A percentile compares a stretch with the other conserved stretches of the same genome.
Evolutionary conservation across 208 protist species (phyloP).

Genomic region (Angomonas desouzai): DNA sequence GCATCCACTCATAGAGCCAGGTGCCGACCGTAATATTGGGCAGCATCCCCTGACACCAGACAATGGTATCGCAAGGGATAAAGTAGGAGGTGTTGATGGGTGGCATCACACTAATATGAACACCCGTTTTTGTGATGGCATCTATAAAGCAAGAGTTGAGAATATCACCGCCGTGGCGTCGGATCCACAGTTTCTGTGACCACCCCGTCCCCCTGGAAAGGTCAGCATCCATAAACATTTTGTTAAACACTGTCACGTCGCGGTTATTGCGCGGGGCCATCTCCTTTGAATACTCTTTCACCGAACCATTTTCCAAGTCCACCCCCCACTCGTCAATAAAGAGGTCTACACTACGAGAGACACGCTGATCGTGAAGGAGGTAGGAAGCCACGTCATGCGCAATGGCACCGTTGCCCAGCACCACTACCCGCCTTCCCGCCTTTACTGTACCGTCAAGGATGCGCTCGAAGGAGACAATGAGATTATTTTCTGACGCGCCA

Average conservation of each 20-base stretch:
- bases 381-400: constrained; percentile 82
- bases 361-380: constrained; percentile 76
- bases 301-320: constrained; percentile 56
- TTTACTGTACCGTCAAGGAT: constrained; percentile 78
- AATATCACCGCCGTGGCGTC: constrained; percentile 58
- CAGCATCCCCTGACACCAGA: constrained; percentile 81
- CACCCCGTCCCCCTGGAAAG: constrained; percentile 75
- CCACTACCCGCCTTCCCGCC: constrained; percentile 72
- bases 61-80: constrained; percentile 78
- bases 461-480: constrained; percentile 70
- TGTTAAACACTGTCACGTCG: constrained; percentile 76
- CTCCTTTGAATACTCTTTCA: constrained; percentile 24
- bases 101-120: constrained; percentile 59
- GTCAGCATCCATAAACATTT: constrained; percentile 72
- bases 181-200: constrained; percentile 82
- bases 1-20: constrained; percentile 87
- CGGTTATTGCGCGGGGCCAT: constrained; percentile 69
- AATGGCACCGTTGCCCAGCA: constrained; percentile 83
- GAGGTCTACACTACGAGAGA: constrained; percentile 57
- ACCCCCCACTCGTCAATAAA: constrained; percentile 85
- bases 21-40: constrained; percentile 75
- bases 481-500: constrained; percentile 51
- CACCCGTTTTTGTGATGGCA: constrained; percentile 54
- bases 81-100: constrained; percentile 46
- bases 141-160: constrained; percentile 65